Evolutionary conservation across 2,329 filamentous ascomycete species (phyloP).

Genomic region (Trichophyton schoenleinii): DNA sequence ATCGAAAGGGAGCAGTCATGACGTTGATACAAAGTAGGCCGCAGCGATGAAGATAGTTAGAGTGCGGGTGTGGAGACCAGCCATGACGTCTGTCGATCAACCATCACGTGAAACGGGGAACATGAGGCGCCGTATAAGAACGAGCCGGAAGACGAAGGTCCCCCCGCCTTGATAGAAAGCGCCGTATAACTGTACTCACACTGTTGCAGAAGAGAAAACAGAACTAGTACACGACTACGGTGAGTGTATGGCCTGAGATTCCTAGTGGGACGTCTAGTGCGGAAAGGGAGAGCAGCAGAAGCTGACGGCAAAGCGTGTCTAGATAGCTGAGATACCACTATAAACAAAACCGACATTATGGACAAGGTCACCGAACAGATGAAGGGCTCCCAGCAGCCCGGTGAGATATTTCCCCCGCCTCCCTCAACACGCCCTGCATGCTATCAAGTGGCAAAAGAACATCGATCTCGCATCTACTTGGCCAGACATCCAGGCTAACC

Average conservation of each 20-base stretch:
- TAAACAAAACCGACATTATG: constrained; percentile 5
- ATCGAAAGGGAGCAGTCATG: too few relatives aligned
- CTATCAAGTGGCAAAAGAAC: neutral
- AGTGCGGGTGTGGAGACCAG: too few relatives aligned
- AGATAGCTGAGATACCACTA: neutral
- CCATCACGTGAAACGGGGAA: too few relatives aligned
- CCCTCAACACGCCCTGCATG: too few relatives aligned
- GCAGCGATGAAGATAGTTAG: too few relatives aligned
- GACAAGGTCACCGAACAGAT: constrained; percentile 10
- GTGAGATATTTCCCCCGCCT: neutral
- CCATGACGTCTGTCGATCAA: too few relatives aligned
- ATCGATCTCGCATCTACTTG: neutral
- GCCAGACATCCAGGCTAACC: neutral
- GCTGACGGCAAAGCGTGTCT: neutral
- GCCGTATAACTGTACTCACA: too few relatives aligned
- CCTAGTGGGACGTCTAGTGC: neutral
- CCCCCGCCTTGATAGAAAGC: too few relatives aligned
- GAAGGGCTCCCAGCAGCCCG: constrained; percentile 9
- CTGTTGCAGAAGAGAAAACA: too few relatives aligned
- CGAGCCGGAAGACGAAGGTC: too few relatives aligned
- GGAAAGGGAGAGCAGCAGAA: neutral
- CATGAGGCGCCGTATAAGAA: too few relatives aligned
- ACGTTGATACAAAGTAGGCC: too few relatives aligned
- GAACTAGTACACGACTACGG: neutral
- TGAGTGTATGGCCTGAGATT: neutral